A percentile compares a stretch with the other conserved stretches of the same genome.
Conservation (phyloP, 2,329 filamentous ascomycete genomes). For the Neonectria punicea region DNA sequence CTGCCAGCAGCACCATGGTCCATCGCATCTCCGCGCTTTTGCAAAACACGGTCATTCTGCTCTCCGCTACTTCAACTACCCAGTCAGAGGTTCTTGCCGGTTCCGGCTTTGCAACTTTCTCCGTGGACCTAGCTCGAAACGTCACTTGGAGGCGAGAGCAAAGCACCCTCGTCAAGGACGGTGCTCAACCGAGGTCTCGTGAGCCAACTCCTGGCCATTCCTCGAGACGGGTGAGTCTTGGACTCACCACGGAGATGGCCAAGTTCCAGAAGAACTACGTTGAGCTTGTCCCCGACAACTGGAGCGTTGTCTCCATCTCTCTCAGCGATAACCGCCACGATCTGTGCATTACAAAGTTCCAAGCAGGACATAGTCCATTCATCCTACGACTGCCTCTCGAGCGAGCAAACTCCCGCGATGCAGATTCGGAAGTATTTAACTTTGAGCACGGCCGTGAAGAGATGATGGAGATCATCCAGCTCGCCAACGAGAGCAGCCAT, state of each 20-base stretch:
- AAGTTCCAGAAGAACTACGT: slow-evolving; percentile 84
- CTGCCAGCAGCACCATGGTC: slow-evolving; percentile 67
- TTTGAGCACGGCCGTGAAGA: slow-evolving; percentile 84
- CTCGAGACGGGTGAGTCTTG: slow-evolving; percentile 56
- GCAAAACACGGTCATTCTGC: slow-evolving; percentile 72
- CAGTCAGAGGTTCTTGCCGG: slow-evolving; percentile 59
- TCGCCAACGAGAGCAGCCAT: slow-evolving; percentile 87
- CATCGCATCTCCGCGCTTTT: slow-evolving; percentile 72
- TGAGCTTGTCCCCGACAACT: slow-evolving; percentile 82
- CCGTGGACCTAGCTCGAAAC: slow-evolving; percentile 76
- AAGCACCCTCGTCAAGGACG: slow-evolving; percentile 60
- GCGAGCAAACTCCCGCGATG: slow-evolving; percentile 82
- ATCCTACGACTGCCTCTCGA: slow-evolving; percentile 87
- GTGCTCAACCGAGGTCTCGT: slow-evolving; percentile 6
- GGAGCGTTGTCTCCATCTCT: slow-evolving; percentile 88
- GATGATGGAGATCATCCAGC: slow-evolving; percentile 82
- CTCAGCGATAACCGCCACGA: slow-evolving; percentile 86
- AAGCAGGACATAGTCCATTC: slow-evolving; percentile 80
- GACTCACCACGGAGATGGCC: slow-evolving; percentile 62
- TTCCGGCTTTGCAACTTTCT: slow-evolving; percentile 69
- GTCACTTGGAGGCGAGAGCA: slow-evolving; percentile 74
- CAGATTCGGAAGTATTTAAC: slow-evolving; percentile 81
- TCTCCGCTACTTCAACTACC: slow-evolving; percentile 68
- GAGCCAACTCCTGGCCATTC: slow-evolving; percentile 16
- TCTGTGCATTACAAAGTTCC: slow-evolving; percentile 88